phyloP scores from a whole-genome alignment of 768 basidiomycete genomes.

The Psilocybe cubensis region DNA sequence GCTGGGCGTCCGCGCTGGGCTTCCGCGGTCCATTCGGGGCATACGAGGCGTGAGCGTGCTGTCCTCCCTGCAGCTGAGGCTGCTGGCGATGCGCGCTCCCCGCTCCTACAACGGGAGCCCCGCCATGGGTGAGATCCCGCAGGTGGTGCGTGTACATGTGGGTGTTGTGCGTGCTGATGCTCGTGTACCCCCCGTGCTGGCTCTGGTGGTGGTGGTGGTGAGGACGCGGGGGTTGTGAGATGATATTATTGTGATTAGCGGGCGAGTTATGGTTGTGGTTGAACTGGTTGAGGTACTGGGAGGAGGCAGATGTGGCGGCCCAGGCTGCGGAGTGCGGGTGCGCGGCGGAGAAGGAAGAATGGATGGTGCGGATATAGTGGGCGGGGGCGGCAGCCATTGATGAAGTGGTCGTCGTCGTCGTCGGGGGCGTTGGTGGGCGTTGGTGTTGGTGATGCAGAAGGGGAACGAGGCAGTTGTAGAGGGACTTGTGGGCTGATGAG shows the following conservation, averaged over 20 bases:
- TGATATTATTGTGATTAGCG: constrained; percentile 14
- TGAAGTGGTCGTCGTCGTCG: neutral
- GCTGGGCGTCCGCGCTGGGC: neutral
- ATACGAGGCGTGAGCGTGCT: no score
- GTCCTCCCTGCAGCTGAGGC: no score
- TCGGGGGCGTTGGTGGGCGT: neutral
- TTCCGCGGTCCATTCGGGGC: no score
- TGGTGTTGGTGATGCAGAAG: neutral
- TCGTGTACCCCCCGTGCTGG: constrained; percentile 9
- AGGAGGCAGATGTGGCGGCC: constrained; percentile 21
- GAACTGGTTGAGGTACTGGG: neutral
- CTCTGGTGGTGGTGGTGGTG: constrained; percentile 11
- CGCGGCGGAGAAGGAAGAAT: constrained; percentile 38
- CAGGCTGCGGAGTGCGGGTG: constrained; percentile 24
- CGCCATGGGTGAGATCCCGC: constrained; percentile 18
- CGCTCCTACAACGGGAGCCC: constrained; percentile 6
- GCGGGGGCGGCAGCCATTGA: constrained; percentile 22
- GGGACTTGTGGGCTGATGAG: no score
- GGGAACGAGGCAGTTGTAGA: neutral
- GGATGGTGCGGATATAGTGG: constrained; percentile 46
- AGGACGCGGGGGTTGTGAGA: neutral
- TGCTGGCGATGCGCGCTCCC: neutral
- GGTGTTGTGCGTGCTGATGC: constrained; percentile 28
- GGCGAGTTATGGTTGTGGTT: constrained; percentile 6
- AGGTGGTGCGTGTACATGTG: constrained; percentile 29